Conservation (phyloP, 345 rosid genomes). For the Populus simonii region DNA sequence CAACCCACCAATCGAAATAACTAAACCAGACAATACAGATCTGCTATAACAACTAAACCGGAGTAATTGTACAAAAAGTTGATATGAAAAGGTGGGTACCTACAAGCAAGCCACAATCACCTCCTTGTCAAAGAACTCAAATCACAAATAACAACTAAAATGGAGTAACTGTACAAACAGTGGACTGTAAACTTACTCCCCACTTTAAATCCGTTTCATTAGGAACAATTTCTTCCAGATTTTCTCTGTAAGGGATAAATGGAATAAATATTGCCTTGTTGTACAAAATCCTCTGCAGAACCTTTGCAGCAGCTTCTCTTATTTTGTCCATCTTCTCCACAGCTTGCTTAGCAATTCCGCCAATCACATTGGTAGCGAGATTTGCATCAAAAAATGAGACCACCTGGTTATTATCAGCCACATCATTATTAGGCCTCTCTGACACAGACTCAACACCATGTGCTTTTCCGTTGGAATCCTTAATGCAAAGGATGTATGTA, state of each 20-base stretch:
- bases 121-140: slow-evolving; percentile 4
- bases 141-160: slow-evolving; percentile 10
- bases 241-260: slow-evolving; percentile 64
- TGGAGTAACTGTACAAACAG: neutral
- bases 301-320: slow-evolving; percentile 85
- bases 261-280: slow-evolving; percentile 47
- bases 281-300: slow-evolving; percentile 72
- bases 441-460: slow-evolving; percentile 19
- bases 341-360: slow-evolving; percentile 77
- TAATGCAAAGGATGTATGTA: slow-evolving; percentile 63
- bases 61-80: slow-evolving; percentile 71
- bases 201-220: slow-evolving; percentile 52
- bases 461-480: slow-evolving; percentile 15
- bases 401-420: slow-evolving; percentile 22
- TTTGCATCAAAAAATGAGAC: slow-evolving; percentile 49
- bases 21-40: slow-evolving; percentile 71
- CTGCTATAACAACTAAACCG: slow-evolving; percentile 63
- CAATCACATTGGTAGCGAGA: slow-evolving; percentile 57
- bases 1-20: slow-evolving; percentile 83
- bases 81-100: slow-evolving; percentile 81
- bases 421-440: slow-evolving; percentile 20
- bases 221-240: slow-evolving; percentile 66
- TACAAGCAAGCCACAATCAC: slow-evolving; percentile 38
- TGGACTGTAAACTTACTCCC: slow-evolving; percentile 50
- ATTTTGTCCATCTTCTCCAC: slow-evolving; percentile 93